Conservation (phyloP, 768 basidiomycete genomes). For the Sarcomyxa edulis region DNA sequence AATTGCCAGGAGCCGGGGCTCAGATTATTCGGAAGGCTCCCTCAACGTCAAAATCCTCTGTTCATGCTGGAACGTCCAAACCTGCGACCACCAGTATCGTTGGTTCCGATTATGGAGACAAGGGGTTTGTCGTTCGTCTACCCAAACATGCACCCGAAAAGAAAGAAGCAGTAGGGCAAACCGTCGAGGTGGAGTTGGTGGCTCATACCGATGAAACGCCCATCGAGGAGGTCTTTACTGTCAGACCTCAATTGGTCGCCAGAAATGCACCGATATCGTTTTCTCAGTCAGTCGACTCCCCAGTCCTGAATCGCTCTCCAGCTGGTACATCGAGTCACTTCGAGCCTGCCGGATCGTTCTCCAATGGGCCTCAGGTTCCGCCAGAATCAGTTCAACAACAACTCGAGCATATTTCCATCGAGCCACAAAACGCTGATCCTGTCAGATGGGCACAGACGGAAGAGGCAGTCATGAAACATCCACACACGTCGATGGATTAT, state of each 20-base stretch:
- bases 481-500: not conserved
- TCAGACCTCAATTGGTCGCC: conserved; percentile 43
- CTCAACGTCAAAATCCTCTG: conserved; percentile 14
- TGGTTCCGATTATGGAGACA: conserved; percentile 38
- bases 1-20: conserved; percentile 46
- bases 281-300: no score
- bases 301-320: no score
- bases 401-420: conserved; percentile 33
- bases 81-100: conserved; percentile 14
- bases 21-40: conserved; percentile 40
- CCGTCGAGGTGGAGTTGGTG: conserved; percentile 10
- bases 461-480: conserved; percentile 28
- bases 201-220: conserved; percentile 29
- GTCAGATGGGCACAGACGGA: conserved; percentile 36
- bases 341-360: conserved; percentile 13
- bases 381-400: conserved; percentile 29
- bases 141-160: conserved; percentile 38
- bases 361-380: conserved; percentile 9
- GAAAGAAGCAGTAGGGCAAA: conserved; percentile 16
- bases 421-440: conserved; percentile 28
- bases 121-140: conserved; percentile 48
- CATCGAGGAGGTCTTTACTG: conserved; percentile 53
- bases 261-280: no score
- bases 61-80: conserved; percentile 13
- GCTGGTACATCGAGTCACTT: conserved; percentile 17